Evolutionary conservation across 805 yeast species (phyloP), one percentile per base, ranked within the genome.

Genomic region (Brettanomyces anomalus): DNA sequence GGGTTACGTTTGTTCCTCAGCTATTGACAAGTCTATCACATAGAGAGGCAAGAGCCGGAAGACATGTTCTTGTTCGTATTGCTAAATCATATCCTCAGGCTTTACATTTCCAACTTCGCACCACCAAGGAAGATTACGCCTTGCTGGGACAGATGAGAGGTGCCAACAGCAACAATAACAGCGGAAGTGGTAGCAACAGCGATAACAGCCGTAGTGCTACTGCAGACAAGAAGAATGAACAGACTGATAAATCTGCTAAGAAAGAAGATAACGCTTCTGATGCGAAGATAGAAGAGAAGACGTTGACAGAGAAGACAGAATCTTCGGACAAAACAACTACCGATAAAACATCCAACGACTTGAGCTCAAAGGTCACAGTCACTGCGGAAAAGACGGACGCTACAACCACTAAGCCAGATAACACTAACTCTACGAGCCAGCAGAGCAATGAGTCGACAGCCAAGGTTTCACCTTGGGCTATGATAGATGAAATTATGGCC

Each of bases 71-170:
- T 57, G 84, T 88, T 42, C 73, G 93, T 50, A 93, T 93, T 56
- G 98, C 98, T 1, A 93, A 93, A 67, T 81, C 88, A 42, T 94
- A 85, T 64, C 99, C 99, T 1, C 99, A 93, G 64, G 96, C 98
- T 0, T 71, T 93, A 44, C 97, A 93, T 56, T 93, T 89, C 79
- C 97, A 89, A 56, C 70, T 93, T 53, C 72, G 98, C 44, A 93
- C 98, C 2, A 86, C 97, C 0, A 85, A 85, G 58, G 99, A 93
- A 58, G 98, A 93, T 53, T 86, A 81, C 62, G 81, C 88, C 3
- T 88, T 85, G 3, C 74, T 88, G 42, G 73, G 90, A 43, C 96
- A 86, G 59, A 46, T 55, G 48, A 19, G 21, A 4, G 30, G 14
- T 24, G 20, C n/a, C 5, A 24, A 35, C 16, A 51, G 43, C 42